Evolutionary conservation across 2,329 filamentous ascomycete species (phyloP), one percentile per base, ranked within the genome.

Genomic region (Fusarium secorum): DNA sequence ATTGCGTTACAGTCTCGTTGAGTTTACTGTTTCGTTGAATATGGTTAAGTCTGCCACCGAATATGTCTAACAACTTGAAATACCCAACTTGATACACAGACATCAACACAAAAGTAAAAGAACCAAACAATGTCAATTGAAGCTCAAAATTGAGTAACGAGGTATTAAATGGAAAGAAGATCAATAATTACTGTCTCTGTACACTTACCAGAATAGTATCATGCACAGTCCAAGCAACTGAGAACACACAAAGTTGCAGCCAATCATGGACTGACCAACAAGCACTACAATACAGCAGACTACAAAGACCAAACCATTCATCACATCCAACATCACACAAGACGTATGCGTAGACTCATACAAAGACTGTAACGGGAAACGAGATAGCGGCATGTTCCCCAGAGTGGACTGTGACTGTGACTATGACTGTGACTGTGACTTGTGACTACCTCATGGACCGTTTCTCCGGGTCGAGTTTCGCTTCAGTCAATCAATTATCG

Each of bases 401-500:
- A 56, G 69, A 70, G 33, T 58, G 22, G 18, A 36, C 18, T 26
- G n/a, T 28, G 26, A 52, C 32, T 26, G 32, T 52, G 36, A 38
- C 20, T n/a, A 18, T 35, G 42, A 26, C 24, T 28, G 11, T 24
- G 46, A 32, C 26, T 24, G 36, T 51, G 44, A 15, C 44, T 20
- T 33, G 11, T 36, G 18, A 38, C 36, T 42, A 18, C 41, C 41
- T 48, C 20, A 32, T 44, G 42, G 22, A 18, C 45, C 59, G 36
- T 51, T 71, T 66, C 60, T 61, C 69, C 44, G 36, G 49, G 44
- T 38, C 17, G 28, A 32, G 20, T 62, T 72, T 70, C 26, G 58
- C 68, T 54, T 64, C 59, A 49, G 36, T 35, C 48, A 26, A 20
- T 26, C 22, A 26, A 26, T 24, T 13, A 33, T 49, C 46, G n/a